Conservation (phyloP, 164 flowering plant species). For the Dillenia turbinata region DNA sequence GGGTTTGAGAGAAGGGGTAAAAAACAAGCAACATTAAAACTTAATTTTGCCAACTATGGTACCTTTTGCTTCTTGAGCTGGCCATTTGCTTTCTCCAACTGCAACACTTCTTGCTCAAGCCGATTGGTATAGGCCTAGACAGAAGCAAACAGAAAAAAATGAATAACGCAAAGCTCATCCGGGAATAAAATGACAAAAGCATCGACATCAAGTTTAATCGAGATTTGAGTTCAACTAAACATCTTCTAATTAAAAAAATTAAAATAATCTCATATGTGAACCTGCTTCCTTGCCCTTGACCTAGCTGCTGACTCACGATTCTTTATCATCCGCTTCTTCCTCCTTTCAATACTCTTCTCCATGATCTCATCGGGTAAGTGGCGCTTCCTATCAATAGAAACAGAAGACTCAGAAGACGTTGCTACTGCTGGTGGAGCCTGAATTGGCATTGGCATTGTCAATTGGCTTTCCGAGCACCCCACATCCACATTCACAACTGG, state of each 20-base stretch:
- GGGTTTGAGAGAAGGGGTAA: too few species aligned
- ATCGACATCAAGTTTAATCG: background rate
- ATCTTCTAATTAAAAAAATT: background rate
- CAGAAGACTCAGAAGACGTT: constrained; percentile 18
- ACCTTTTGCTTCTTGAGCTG: constrained; percentile 37
- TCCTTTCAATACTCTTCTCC: constrained; percentile 52
- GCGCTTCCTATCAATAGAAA: constrained; percentile 20
- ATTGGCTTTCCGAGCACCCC: constrained; percentile 23
- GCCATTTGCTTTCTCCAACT: constrained; percentile 22
- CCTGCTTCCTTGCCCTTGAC: constrained; percentile 66
- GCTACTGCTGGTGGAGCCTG: constrained; percentile 10
- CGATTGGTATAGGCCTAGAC: constrained; percentile 35
- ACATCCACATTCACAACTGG: constrained; percentile 18
- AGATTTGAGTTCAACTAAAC: background rate
- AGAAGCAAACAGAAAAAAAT: background rate
- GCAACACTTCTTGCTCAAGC: constrained; percentile 28
- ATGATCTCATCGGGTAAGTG: constrained; percentile 25
- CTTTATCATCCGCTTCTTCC: constrained; percentile 63
- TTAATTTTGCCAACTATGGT: background rate
- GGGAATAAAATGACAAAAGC: background rate
- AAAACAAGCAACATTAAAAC: too few species aligned
- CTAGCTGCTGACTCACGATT: constrained; percentile 68
- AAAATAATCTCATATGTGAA: constrained; percentile 1
- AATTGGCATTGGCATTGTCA: constrained; percentile 16
- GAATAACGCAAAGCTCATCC: too few species aligned